Base-by-base conservation (phyloP, 163 green algal species). In the Chlorella variabilis region DNA sequence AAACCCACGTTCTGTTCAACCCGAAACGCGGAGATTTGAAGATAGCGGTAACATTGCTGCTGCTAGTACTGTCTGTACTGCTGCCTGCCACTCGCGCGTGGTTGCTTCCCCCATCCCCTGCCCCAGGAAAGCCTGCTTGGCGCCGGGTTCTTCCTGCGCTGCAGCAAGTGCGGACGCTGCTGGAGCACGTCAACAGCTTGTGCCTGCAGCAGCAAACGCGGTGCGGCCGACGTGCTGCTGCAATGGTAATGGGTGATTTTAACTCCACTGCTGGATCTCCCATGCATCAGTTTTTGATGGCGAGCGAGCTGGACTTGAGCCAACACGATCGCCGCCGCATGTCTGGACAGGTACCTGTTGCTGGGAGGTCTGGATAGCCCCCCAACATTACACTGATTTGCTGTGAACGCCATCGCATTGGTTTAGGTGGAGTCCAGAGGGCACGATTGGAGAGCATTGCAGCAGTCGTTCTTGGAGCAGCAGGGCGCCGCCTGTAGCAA, bases 1-100 rank as follows among this genome's bases (percentile, higher is more conserved):
- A 96, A 79, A 95, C 91, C 1, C 93, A 97, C 70, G 83, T 96
- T 38, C 88, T 94, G n/a, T 97, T 97, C 78, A 94, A 95, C 70
- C 93, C 93, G 21, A 87, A 90, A 51, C 87, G 91, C 13, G 93
- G 93, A 0, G 91, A 97, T 61, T 88, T 97, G 6, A 97, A 97
- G 89, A 81, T 20, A 29, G 25, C 25, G 59, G 58, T 58, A 61
- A 38, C 13, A 5, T 8, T 73, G 20, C 27, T 62, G 42, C 8
- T 63, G 69, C 42, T 20, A 33, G 45, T 54, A 59, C 29, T 75
- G 66, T 33, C 23, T 58, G 54, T 29, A 63, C 18, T 63, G 45
- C 45, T 54, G 15, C 15, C 15, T 11, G 45, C 45, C 45, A 54
- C 45, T 54, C 11, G 11, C 45, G 15, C 15, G 45, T 54, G 45